These are phyloP conservation scores for Exophiala oligosperma DNA, from an alignment of 2,329 filamentous ascomycete genomes.

Conservation along the genomic window DNA sequence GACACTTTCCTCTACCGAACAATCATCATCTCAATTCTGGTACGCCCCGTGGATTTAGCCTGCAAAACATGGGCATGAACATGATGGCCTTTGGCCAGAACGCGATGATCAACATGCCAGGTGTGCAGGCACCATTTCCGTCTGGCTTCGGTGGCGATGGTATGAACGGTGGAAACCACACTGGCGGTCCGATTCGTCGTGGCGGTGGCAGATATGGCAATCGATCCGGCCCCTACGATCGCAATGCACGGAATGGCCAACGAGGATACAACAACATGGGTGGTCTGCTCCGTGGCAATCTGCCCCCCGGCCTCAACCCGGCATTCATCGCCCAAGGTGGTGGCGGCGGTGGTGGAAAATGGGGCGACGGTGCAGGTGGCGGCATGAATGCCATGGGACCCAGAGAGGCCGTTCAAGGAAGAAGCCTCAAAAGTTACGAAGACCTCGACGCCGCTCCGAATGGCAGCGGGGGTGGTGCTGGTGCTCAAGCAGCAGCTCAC, in stretches of 20 bases:
- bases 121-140: conserved; percentile 38
- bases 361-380: conserved; percentile 72
- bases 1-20: conserved; percentile 83
- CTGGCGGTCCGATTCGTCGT: conserved; percentile 67
- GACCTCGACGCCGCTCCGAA: conserved; percentile 73
- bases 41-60: conserved; percentile 87
- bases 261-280: conserved; percentile 34
- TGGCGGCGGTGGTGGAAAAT: conserved; percentile 57
- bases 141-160: conserved; percentile 45
- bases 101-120: conserved; percentile 33
- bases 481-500: conserved; percentile 19
- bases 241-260: conserved; percentile 34
- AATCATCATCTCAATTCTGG: conserved; percentile 70
- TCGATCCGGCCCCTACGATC: conserved; percentile 71
- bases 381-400: conserved; percentile 75
- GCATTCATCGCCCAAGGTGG: conserved; percentile 37
- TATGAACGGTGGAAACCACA: conserved; percentile 50
- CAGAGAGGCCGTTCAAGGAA: conserved; percentile 85
- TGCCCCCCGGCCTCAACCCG: conserved; percentile 48
- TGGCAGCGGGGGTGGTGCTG: conserved; percentile 38
- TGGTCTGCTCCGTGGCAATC: conserved; percentile 38
- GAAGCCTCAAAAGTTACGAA: conserved; percentile 95
- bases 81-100: conserved; percentile 58
- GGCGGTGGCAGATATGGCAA: conserved; percentile 63
- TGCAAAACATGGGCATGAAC: conserved; percentile 62